Conservation (phyloP, 2,329 filamentous ascomycete genomes). For the Bertia moriformis region DNA sequence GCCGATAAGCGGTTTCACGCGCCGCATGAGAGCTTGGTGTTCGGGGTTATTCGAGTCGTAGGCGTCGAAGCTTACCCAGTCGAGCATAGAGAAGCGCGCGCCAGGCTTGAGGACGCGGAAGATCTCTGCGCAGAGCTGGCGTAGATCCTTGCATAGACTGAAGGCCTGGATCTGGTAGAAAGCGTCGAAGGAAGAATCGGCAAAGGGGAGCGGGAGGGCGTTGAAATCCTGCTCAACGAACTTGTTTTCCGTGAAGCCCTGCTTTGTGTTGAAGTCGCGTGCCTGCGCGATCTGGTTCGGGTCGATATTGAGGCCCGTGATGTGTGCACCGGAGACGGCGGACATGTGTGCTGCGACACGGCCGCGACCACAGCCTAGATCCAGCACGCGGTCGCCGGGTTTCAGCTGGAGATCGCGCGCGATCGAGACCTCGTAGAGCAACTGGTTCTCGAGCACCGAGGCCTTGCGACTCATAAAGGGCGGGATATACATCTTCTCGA, state of each 20-base stretch:
- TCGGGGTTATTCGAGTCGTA: conserved; percentile 29
- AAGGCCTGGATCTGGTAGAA: conserved; percentile 43
- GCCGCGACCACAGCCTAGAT: conserved; percentile 35
- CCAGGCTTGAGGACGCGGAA: conserved; percentile 33
- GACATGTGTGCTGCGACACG: conserved; percentile 38
- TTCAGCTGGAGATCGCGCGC: conserved; percentile 28
- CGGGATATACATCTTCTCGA: conserved; percentile 44
- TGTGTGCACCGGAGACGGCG: conserved; percentile 21
- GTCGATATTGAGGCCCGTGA: conserved; percentile 38
- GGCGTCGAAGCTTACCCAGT: conserved; percentile 35
- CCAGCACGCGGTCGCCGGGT: conserved; percentile 28
- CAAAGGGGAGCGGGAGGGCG: conserved; percentile 32
- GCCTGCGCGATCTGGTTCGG: conserved; percentile 33
- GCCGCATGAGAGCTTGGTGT: conserved; percentile 33
- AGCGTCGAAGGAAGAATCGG: conserved; percentile 29
- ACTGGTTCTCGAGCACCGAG: conserved; percentile 32
- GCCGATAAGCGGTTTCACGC: conserved; percentile 37
- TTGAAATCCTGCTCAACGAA: conserved; percentile 37
- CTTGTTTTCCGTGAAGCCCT: conserved; percentile 23
- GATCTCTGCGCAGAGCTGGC: conserved; percentile 29
- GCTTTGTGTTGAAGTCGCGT: conserved; percentile 23
- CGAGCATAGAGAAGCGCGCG: conserved; percentile 30
- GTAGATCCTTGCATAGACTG: conserved; percentile 33
- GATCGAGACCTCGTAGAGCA: conserved; percentile 34
- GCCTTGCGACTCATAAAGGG: conserved; percentile 34